A percentile compares a stretch with the other conserved stretches of the same genome.
Conservation (phyloP, 169 alveolate species). For the Cryptosporidium ryanae region DNA sequence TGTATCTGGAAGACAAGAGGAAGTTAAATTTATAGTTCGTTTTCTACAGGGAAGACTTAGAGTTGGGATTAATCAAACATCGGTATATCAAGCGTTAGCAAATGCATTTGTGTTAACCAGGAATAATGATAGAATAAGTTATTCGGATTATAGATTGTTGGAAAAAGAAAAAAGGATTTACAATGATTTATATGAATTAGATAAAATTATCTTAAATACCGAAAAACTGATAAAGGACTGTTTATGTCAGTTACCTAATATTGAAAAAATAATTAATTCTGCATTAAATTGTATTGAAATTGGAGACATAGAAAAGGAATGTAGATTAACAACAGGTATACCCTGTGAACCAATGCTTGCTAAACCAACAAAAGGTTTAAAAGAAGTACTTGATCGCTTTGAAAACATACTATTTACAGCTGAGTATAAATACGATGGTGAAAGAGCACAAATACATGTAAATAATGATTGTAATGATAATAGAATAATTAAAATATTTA, state of each 20-base stretch:
- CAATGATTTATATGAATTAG: constrained; percentile 68
- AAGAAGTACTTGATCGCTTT: constrained; percentile 85
- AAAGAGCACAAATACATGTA: constrained; percentile 95
- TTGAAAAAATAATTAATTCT: constrained; percentile 89
- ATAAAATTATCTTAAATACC: constrained; percentile 76
- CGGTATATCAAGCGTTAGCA: constrained; percentile 89
- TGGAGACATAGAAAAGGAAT: constrained; percentile 83
- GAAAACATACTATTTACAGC: constrained; percentile 94
- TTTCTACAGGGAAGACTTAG: constrained; percentile 94
- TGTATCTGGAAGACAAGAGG: constrained; percentile 91
- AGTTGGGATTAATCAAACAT: constrained; percentile 95
- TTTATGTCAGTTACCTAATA: constrained; percentile 92
- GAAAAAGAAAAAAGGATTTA: constrained; percentile 34
- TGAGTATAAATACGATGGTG: constrained; percentile 98
- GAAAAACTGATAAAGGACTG: constrained; percentile 90
- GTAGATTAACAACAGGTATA: constrained; percentile 95
- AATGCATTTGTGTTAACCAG: constrained; percentile 81
- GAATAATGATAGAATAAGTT: constrained; percentile 79
- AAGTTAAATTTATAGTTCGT: constrained; percentile 94
- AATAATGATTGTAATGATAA: constrained; percentile 75
- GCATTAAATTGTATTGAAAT: constrained; percentile 85
- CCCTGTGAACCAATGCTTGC: constrained; percentile 99
- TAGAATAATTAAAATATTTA: constrained; percentile 84
- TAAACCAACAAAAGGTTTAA: constrained; percentile 94
- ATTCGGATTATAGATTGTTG: constrained; percentile 77